These are phyloP conservation scores for Pleomassaria siparia DNA, from an alignment of 2,329 filamentous ascomycete species.

Conservation along the genomic window DNA sequence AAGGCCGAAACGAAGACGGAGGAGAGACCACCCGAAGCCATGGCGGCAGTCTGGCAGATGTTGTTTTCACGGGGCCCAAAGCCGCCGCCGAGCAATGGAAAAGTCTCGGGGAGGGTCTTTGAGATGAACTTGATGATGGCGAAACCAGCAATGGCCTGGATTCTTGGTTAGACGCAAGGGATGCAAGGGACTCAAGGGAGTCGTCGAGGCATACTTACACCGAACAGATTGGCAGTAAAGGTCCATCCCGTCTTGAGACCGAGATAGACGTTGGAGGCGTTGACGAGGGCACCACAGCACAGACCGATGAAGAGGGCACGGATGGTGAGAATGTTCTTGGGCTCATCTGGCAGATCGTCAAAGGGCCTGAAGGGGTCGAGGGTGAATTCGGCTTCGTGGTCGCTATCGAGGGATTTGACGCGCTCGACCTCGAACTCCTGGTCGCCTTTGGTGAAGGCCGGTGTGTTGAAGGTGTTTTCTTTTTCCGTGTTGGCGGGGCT, in stretches of 20 bases:
- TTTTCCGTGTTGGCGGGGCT: constrained; percentile 39
- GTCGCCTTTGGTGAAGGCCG: constrained; percentile 20
- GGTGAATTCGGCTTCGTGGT: constrained; percentile 29
- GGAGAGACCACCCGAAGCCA: constrained; percentile 60
- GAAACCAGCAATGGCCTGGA: constrained; percentile 59
- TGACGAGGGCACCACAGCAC: constrained; percentile 60
- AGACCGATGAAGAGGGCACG: constrained; percentile 59
- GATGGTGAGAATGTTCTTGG: constrained; percentile 55
- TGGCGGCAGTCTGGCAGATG: constrained; percentile 62
- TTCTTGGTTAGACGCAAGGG: background rate
- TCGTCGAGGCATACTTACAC: constrained; percentile 18
- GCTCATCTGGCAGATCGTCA: constrained; percentile 47
- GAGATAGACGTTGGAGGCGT: constrained; percentile 64
- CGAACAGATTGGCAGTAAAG: constrained; percentile 40
- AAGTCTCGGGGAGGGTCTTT: constrained; percentile 48
- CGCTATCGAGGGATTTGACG: constrained; percentile 24
- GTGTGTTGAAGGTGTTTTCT: constrained; percentile 38
- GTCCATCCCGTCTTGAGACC: constrained; percentile 54
- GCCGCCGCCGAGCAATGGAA: constrained; percentile 56
- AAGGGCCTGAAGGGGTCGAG: constrained; percentile 47
- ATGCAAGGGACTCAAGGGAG: no score
- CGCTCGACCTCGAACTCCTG: constrained; percentile 24
- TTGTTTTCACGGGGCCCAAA: constrained; percentile 66
- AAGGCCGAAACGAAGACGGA: constrained; percentile 62
- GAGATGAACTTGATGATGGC: constrained; percentile 59